Evolutionary conservation across 192 early-diverging fungal species (phyloP).

Genomic region (Podila epicladia): DNA sequence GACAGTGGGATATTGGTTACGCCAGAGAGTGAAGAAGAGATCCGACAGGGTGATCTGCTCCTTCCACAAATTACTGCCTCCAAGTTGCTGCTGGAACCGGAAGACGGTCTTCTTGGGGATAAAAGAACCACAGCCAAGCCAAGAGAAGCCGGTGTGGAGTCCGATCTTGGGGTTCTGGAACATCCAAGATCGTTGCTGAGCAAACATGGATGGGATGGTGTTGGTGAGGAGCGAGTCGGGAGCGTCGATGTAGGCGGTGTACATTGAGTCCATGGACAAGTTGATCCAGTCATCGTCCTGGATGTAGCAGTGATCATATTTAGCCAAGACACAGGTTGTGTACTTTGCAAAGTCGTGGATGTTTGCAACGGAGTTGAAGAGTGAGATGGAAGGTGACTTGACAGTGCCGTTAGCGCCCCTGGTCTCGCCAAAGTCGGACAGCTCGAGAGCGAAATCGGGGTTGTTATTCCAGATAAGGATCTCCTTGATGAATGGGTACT

Average conservation of each 20-base stretch:
- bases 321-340: constrained; percentile 61
- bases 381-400: constrained; percentile 18
- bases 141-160: constrained; percentile 60
- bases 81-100: constrained; percentile 59
- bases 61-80: constrained; percentile 58
- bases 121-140: constrained; percentile 57
- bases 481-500: constrained; percentile 60
- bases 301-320: constrained; percentile 64
- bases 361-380: constrained; percentile 61
- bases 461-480: constrained; percentile 62
- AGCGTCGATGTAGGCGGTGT: constrained; percentile 59
- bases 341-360: constrained; percentile 64
- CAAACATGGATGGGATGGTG: constrained; percentile 56
- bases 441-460: constrained; percentile 23
- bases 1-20: constrained; percentile 58
- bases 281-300: constrained; percentile 69
- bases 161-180: constrained; percentile 57
- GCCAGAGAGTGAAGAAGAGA: constrained; percentile 61
- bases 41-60: constrained; percentile 58
- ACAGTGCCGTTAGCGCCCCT: not conserved
- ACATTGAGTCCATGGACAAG: constrained; percentile 60
- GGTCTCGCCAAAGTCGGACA: constrained; percentile 20
- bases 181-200: constrained; percentile 60
- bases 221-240: constrained; percentile 59
- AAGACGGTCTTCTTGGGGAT: constrained; percentile 56